Base-by-base conservation (phyloP, 2,329 filamentous ascomycete species). In the Alternaria angustiovoidea region DNA sequence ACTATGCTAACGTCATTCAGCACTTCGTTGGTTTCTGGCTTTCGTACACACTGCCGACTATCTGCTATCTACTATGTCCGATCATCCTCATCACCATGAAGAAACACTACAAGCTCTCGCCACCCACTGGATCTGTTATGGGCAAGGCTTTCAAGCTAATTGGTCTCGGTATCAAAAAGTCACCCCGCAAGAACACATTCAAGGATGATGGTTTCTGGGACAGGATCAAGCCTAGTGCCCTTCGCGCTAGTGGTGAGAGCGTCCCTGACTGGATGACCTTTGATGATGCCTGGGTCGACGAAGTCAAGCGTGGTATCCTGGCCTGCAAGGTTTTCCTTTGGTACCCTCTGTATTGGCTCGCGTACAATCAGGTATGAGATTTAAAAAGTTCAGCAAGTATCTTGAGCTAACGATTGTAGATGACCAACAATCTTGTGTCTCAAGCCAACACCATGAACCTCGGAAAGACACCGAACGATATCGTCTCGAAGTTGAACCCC, bases 401-500 rank as follows among this genome's bases (percentile, higher is more conserved):
- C 9, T 34, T 14, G 59, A 7, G 42, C 59, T 2, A 67, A 68
- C 51, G 85, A 84, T 54, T 89, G 20, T 7, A 91, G 68, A 87
- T 91, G 79, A 87, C 85, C 20, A 85, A 82, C 73, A 91, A 89
- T 78, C 86, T 90, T 56, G 86, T 88, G 66, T 88, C 88, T 6
- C 90, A 93, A 79, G 89, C 88, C 20, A 83, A 84, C 12, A 88
- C 87, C 47, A 87, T 92, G 90, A 76, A 86, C 51, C 85, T 89
- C 3, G 83, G 90, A 70, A 88, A 88, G 12, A 85, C 91, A 1
- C 91, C 91, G 67, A 94, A 94, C 81, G 91, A 94, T 71, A 82
- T 94, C 54, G 86, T 94, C 69, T 85, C 89, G 72, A 93, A 93
- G 78, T 82, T 94, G 30, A 89, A 94, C 78, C 90, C 91, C 3